Base-by-base conservation (phyloP, 345 rosid species). In the Diplotaxis tenuifolia region DNA sequence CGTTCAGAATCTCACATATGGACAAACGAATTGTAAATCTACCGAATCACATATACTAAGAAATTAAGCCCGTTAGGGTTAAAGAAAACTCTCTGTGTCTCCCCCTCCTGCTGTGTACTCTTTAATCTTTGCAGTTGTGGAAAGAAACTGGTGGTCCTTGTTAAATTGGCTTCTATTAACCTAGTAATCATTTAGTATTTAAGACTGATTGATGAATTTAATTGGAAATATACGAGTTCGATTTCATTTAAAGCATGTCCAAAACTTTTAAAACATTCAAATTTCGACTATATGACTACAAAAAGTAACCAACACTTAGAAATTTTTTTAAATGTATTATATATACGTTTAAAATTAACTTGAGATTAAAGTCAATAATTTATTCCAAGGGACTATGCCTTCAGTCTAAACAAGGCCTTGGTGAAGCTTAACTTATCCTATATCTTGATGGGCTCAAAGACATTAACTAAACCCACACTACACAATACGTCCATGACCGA, bases 401-500 rank as follows among this genome's bases (percentile, higher is more conserved):
- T 40, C 16, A 14, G 16, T 40, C 49, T 21, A 52, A 55, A 54
- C 23, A 28, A 22, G 16, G 31, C 9, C 60, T 25, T 1, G 7
- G n/a, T n/a, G n/a, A 54, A 22, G 4, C 18, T 5, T 3, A 6
- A n/a, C 15, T 49, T 32, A 19, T 50, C 20, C 11, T 68, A 27
- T 16, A 16, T 20, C 15, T 10, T 28, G 28, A 62, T 75, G 79
- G 79, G 58, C 70, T 62, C 22, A 11, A 10, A 53, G 20, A 38
- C 15, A 62, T 28, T 10, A 49, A 23, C 1, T 16, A 53, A 61
- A 69, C 74, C 74, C 74, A 61, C 61, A 9, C 1, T 27, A 62
- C 18, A 5, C 16, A 40, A 40, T 12, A 40, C 49, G 16, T 40
- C 16, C 2, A 4, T 40, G 49, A 40, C 5, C 16, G 49, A 40